phyloP scores from a whole-genome alignment of 305 asterid genomes.

The Fraxinus platypoda region DNA sequence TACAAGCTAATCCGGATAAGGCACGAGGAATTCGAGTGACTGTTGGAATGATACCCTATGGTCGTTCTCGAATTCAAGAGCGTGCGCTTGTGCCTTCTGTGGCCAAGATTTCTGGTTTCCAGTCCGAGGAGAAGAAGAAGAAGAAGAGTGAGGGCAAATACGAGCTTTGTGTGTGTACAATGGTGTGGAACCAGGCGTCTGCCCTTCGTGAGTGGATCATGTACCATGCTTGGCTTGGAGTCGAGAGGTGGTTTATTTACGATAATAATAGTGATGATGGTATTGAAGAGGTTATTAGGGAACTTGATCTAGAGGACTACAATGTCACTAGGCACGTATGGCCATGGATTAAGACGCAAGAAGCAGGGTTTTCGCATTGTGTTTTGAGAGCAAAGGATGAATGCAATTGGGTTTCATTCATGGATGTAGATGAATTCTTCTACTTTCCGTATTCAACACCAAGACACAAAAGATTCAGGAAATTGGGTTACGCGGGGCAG shows the following conservation, averaged over 20 bases:
- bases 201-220: constrained; percentile 79
- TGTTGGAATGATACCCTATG: constrained; percentile 39
- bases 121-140: constrained; percentile 6
- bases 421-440: constrained; percentile 95
- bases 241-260: constrained; percentile 63
- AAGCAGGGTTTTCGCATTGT: constrained; percentile 95
- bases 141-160: constrained; percentile 26
- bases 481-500: constrained; percentile 45
- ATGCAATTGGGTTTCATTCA: constrained; percentile 83
- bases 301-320: constrained; percentile 48
- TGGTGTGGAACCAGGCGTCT: constrained; percentile 91
- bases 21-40: constrained; percentile 56
- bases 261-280: constrained; percentile 89
- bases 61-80: constrained; percentile 32
- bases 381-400: constrained; percentile 74
- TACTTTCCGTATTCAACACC: constrained; percentile 65
- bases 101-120: constrained; percentile 48
- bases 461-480: constrained; percentile 37
- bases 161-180: constrained; percentile 56
- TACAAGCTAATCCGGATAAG: constrained; percentile 37
- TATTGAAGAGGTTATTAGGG: constrained; percentile 45
- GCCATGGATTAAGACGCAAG: constrained; percentile 99
- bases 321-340: constrained; percentile 81
- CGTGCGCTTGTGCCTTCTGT: constrained; percentile 66
- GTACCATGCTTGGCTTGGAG: constrained; percentile 90